phyloP scores from a whole-genome alignment of 2,329 filamentous ascomycete species.

The Hypoxylon sp. region DNA sequence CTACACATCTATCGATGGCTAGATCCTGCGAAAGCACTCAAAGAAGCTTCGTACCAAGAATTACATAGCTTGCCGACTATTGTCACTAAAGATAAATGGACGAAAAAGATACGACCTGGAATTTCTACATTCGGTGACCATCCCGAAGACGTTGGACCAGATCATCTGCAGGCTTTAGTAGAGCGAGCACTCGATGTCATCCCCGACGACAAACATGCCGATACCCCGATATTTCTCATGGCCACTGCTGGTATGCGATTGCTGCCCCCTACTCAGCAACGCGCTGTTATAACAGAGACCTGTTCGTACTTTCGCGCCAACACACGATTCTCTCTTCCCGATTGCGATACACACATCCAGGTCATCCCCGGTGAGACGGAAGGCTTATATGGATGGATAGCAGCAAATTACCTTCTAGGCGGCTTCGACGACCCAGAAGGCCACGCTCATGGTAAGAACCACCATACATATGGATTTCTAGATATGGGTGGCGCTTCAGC shows the following conservation, averaged over 20 bases:
- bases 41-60: constrained; percentile 71
- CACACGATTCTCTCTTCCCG: constrained; percentile 87
- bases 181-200: constrained; percentile 86
- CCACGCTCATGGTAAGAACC: constrained; percentile 86
- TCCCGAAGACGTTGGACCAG: constrained; percentile 81
- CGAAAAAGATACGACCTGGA: constrained; percentile 93
- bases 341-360: constrained; percentile 90
- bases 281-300: constrained; percentile 79
- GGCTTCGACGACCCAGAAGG: constrained; percentile 84
- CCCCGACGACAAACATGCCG: constrained; percentile 79
- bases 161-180: constrained; percentile 85
- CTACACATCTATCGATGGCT: constrained; percentile 96
- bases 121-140: constrained; percentile 90
- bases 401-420: constrained; percentile 93
- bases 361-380: constrained; percentile 97
- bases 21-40: constrained; percentile 77
- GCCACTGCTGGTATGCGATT: constrained; percentile 96
- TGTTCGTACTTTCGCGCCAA: constrained; percentile 85
- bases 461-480: constrained; percentile 96
- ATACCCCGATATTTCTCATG: constrained; percentile 94
- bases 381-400: constrained; percentile 96
- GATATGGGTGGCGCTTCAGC: constrained; percentile 99
- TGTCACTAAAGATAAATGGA: constrained; percentile 88
- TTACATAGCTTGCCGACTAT: constrained; percentile 82
- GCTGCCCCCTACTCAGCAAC: constrained; percentile 80